Evolutionary conservation across 2,329 filamentous ascomycete species (phyloP).

Genomic region (Chaetomiaceae sp.): DNA sequence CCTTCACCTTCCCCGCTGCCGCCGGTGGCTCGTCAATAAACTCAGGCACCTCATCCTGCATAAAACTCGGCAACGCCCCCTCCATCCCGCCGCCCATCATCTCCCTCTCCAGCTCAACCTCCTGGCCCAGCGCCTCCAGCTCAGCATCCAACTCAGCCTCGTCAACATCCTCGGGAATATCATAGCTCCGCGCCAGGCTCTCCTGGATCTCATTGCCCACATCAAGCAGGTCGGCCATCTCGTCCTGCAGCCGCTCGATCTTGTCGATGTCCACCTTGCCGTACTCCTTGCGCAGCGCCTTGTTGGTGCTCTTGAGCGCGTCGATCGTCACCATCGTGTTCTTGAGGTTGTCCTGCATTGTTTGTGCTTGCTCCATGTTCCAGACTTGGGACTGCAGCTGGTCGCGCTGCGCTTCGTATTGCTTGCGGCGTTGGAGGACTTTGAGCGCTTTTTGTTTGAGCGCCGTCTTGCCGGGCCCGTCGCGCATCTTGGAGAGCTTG

Average conservation of each 20-base stretch:
- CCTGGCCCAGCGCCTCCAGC: constrained; percentile 87
- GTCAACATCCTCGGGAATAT: constrained; percentile 94
- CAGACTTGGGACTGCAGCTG: constrained; percentile 91
- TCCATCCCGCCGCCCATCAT: constrained; percentile 44
- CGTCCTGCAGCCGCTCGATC: constrained; percentile 95
- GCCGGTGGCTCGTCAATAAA: constrained; percentile 91
- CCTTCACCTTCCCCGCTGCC: constrained; percentile 70
- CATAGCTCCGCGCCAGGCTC: constrained; percentile 83
- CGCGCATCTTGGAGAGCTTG: constrained; percentile 87
- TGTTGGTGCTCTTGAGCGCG: constrained; percentile 94
- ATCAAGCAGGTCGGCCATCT: constrained; percentile 98
- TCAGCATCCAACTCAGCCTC: constrained; percentile 95
- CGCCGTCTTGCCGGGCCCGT: constrained; percentile 87
- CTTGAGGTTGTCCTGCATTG: constrained; percentile 98
- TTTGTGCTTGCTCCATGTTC: constrained; percentile 98
- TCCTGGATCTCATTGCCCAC: constrained; percentile 98
- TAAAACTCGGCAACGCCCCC: constrained; percentile 70
- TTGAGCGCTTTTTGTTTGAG: constrained; percentile 94
- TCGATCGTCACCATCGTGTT: constrained; percentile 99
- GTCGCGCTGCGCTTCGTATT: constrained; percentile 90
- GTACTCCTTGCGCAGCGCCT: constrained; percentile 87
- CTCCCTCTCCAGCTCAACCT: constrained; percentile 79
- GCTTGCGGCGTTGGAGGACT: constrained; percentile 85
- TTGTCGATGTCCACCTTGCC: constrained; percentile 96
- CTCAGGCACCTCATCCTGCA: constrained; percentile 83